Evolutionary conservation across 129 eudicot species (phyloP).

Genomic region (Mikania micrantha): DNA sequence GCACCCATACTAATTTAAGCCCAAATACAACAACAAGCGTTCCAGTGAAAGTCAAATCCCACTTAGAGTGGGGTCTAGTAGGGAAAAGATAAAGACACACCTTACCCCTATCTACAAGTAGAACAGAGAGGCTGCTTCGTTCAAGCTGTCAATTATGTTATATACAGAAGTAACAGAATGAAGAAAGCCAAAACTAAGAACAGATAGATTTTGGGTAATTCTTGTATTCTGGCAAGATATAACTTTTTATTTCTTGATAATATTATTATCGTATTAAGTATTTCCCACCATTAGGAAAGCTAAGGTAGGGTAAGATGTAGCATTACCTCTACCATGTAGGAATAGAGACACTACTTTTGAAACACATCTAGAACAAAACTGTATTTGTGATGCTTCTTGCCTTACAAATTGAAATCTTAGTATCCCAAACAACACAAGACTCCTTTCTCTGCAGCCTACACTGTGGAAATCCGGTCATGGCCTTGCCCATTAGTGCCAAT

Average conservation of each 20-base stretch:
- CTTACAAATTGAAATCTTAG: slow-evolving; percentile 21
- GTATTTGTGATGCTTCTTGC: not conserved
- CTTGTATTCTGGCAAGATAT: not conserved
- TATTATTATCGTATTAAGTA: too few relatives aligned
- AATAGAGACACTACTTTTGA: too few relatives aligned
- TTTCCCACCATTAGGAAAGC: too few relatives aligned
- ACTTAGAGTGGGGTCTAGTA: too few relatives aligned
- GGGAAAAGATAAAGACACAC: too few relatives aligned
- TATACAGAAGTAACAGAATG: not conserved
- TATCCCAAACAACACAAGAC: slow-evolving; percentile 67
- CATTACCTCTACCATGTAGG: too few relatives aligned
- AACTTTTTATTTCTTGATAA: too few relatives aligned
- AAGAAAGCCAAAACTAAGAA: not conserved
- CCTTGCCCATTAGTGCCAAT: slow-evolving; percentile 86
- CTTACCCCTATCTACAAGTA: too few relatives aligned
- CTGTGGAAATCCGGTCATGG: slow-evolving; percentile 57
- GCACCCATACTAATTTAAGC: not conserved
- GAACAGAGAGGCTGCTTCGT: too few relatives aligned
- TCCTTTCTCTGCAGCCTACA: slow-evolving; percentile 61
- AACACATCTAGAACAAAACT: slow-evolving; percentile 16
- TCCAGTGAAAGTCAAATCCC: too few relatives aligned
- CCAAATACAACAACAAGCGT: too few relatives aligned
- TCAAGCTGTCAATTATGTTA: slow-evolving; percentile 7
- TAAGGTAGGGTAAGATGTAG: too few relatives aligned
- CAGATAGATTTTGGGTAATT: not conserved